Conservation (phyloP, 176 grass and related monocot species). For the Phoenix roebelenii region DNA sequence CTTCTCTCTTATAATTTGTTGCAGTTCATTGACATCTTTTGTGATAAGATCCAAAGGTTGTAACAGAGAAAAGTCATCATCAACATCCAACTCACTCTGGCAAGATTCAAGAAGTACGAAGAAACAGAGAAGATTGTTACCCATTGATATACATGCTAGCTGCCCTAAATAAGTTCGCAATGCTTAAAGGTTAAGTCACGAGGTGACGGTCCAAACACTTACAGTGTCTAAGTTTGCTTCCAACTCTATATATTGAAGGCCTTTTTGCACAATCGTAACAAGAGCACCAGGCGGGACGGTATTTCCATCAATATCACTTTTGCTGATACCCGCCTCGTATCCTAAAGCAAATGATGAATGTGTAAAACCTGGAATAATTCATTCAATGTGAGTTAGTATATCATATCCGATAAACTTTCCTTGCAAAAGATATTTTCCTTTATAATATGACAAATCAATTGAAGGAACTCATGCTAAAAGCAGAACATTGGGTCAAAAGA, state of each 20-base stretch:
- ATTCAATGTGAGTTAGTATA: constrained; percentile 16
- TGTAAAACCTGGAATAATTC: constrained; percentile 52
- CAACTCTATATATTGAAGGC: constrained; percentile 92
- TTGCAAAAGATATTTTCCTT: neutral
- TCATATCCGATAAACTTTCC: neutral
- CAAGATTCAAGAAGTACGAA: constrained; percentile 1
- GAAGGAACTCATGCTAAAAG: no score
- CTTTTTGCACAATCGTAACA: constrained; percentile 86
- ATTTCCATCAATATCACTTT: constrained; percentile 73
- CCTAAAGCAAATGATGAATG: constrained; percentile 85
- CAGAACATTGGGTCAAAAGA: no score
- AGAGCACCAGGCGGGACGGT: constrained; percentile 78
- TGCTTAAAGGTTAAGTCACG: no score
- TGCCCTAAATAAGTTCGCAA: no score
- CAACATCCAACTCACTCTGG: constrained; percentile 58
- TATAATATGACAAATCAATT: no score
- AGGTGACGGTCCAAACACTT: constrained; percentile 17
- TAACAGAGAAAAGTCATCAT: constrained; percentile 79
- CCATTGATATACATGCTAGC: no score
- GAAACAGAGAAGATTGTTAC: neutral
- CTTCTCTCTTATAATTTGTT: constrained; percentile 78
- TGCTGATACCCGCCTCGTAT: constrained; percentile 83
- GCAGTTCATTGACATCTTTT: constrained; percentile 78
- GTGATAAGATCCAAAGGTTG: constrained; percentile 95
- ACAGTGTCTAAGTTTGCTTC: constrained; percentile 81